phyloP scores from a whole-genome alignment of 2,329 filamentous ascomycete genomes.

The Fusarium sublunatum region DNA sequence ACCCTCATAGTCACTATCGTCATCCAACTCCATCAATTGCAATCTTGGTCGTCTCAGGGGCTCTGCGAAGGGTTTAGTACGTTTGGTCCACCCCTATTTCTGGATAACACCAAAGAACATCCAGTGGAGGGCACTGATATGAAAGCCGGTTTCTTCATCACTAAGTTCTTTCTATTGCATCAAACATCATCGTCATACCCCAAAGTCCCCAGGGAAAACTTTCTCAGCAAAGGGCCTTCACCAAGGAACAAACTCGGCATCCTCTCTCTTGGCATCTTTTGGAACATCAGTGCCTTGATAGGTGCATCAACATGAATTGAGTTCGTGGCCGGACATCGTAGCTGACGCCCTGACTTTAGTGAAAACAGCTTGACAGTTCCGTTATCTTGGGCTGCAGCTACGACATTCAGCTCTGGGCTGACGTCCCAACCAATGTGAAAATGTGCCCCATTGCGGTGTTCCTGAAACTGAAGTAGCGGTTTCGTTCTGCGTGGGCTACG shows the following conservation, averaged over 20 bases:
- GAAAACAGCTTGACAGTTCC: conserved; percentile 63
- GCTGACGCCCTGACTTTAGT: conserved; percentile 55
- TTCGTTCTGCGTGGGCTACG: conserved; percentile 36
- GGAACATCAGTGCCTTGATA: conserved; percentile 59
- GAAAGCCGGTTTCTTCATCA: too few species aligned
- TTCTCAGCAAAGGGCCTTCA: conserved; percentile 51
- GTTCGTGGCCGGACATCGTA: conserved; percentile 49
- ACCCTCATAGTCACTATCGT: too few species aligned
- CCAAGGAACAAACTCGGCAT: conserved; percentile 62
- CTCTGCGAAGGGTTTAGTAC: too few species aligned
- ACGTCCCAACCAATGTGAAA: conserved; percentile 65
- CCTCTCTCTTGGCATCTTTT: conserved; percentile 57
- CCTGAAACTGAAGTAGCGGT: conserved; percentile 61
- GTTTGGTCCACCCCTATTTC: too few species aligned
- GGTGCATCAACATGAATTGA: conserved; percentile 45
- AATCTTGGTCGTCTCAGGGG: too few species aligned
- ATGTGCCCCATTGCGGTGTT: conserved; percentile 62
- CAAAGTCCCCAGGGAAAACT: too few species aligned
- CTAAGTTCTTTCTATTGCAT: too few species aligned
- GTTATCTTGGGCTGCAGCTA: conserved; percentile 66
- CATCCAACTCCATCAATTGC: too few species aligned
- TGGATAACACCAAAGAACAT: too few species aligned
- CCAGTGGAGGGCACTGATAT: too few species aligned
- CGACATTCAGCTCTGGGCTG: conserved; percentile 58
- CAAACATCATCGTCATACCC: too few species aligned